A percentile compares a stretch with the other conserved stretches of the same genome.
Evolutionary conservation across 2,329 filamentous ascomycete genomes (phyloP).

Genomic region (Aspergillus awamori): DNA sequence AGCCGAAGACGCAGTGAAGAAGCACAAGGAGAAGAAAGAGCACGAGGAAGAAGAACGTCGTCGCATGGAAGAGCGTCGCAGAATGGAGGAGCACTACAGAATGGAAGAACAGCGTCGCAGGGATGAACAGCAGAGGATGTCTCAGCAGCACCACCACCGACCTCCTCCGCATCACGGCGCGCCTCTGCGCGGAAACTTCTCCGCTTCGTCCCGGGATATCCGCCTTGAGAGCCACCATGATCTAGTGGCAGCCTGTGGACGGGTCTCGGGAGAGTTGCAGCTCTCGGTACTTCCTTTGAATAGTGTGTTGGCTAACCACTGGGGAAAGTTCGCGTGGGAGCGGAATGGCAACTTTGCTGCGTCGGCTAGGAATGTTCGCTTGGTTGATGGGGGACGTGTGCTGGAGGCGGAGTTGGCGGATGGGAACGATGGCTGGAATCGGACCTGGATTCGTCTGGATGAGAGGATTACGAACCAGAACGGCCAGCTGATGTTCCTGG

Average conservation of each 20-base stretch:
- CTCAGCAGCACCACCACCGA: neutral
- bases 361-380: conserved; percentile 33
- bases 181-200: conserved; percentile 41
- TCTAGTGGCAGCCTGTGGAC: conserved; percentile 41
- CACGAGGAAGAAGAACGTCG: conserved; percentile 15
- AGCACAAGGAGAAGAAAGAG: conserved; percentile 37
- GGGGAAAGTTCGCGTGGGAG: conserved; percentile 40
- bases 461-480: conserved; percentile 45
- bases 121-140: neutral
- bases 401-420: conserved; percentile 41
- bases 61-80: conserved; percentile 12
- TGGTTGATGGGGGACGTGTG: conserved; percentile 35
- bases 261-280: conserved; percentile 35
- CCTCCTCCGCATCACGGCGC: neutral
- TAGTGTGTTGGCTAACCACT: conserved; percentile 41
- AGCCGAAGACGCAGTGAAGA: conserved; percentile 49
- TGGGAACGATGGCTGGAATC: conserved; percentile 37
- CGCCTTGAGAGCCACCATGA: conserved; percentile 38
- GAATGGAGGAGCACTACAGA: neutral
- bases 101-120: conserved; percentile 3
- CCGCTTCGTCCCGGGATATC: conserved; percentile 35
- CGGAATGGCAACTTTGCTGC: conserved; percentile 42
- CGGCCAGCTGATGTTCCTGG: conserved; percentile 37
- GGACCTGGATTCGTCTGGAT: conserved; percentile 37
- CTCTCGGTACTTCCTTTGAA: conserved; percentile 42